Evolutionary conservation across 805 yeast species (phyloP).

Genomic region (Geotrichum ghanense): DNA sequence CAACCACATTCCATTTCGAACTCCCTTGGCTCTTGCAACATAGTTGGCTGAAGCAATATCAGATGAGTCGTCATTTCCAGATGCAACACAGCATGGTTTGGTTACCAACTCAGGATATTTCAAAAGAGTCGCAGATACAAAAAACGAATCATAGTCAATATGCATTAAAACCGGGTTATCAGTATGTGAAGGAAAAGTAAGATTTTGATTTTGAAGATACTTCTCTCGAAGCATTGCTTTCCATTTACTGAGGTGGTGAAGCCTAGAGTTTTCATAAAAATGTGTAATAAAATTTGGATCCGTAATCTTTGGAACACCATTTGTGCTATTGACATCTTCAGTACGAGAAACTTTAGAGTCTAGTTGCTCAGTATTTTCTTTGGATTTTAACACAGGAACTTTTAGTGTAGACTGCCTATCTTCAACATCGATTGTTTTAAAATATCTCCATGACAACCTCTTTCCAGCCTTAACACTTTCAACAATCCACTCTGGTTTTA

Average conservation of each 20-base stretch:
- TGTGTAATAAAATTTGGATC: slow-evolving; percentile 63
- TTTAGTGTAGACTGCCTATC: not conserved
- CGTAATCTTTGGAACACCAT: slow-evolving; percentile 41
- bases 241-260: slow-evolving; percentile 85
- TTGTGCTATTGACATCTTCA: not conserved
- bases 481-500: slow-evolving; percentile 70
- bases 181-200: slow-evolving; percentile 1
- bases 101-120: slow-evolving; percentile 43
- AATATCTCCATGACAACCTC: slow-evolving; percentile 62
- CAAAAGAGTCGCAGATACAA: slow-evolving; percentile 73
- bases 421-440: slow-evolving; percentile 32
- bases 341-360: not conserved
- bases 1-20: slow-evolving; percentile 87
- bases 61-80: slow-evolving; percentile 36
- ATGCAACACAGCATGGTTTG: slow-evolving; percentile 52
- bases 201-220: slow-evolving; percentile 5
- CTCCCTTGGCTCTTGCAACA: slow-evolving; percentile 67
- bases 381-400: not conserved
- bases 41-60: slow-evolving; percentile 92
- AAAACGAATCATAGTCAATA: slow-evolving; percentile 89
- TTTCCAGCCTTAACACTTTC: slow-evolving; percentile 42
- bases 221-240: slow-evolving; percentile 36
- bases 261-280: slow-evolving; percentile 70
- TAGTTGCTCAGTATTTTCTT: not conserved
- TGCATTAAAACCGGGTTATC: slow-evolving; percentile 43